Percentiles rank a stretch among this genome's conserved stretches.
phyloP scores from a whole-genome alignment of 345 rosid species.

The Salix koriyanagi region DNA sequence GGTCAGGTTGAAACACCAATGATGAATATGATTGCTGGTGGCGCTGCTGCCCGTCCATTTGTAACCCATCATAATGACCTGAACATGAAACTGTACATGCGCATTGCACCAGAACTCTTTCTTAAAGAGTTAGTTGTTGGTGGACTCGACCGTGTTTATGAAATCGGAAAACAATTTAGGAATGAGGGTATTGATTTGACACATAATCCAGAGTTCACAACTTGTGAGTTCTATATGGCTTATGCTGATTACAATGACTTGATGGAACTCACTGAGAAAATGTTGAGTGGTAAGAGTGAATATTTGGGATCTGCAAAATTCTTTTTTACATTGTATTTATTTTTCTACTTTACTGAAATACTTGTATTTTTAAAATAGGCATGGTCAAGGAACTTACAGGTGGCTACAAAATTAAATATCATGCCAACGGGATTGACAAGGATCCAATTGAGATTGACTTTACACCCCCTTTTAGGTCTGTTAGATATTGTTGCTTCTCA shows the following conservation, averaged over 20 bases:
- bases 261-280: conserved; percentile 79
- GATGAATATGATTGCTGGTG: conserved; percentile 99
- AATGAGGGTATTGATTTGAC: conserved; percentile 98
- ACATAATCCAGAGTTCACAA: conserved; percentile 96
- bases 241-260: conserved; percentile 88
- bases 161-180: conserved; percentile 95
- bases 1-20: conserved; percentile 90
- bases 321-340: background rate
- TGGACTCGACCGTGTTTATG: conserved; percentile 86
- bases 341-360: conserved; percentile 1
- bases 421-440: conserved; percentile 74
- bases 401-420: conserved; percentile 81
- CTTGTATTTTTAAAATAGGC: conserved; percentile 35
- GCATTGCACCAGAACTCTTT: conserved; percentile 92
- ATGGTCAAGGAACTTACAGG: conserved; percentile 91
- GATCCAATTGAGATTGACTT: conserved; percentile 94
- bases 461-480: conserved; percentile 92
- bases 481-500: background rate
- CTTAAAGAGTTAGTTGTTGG: conserved; percentile 93
- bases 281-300: conserved; percentile 67
- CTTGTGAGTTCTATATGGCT: conserved; percentile 99
- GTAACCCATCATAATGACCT: conserved; percentile 92
- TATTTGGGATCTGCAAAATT: background rate
- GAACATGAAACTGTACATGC: conserved; percentile 83
- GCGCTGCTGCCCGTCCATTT: conserved; percentile 96